Evolutionary conservation across 495 filamentous ascomycete species (phyloP), one percentile per base, ranked within the genome.

Genomic region (Penicillium samsonianum): DNA sequence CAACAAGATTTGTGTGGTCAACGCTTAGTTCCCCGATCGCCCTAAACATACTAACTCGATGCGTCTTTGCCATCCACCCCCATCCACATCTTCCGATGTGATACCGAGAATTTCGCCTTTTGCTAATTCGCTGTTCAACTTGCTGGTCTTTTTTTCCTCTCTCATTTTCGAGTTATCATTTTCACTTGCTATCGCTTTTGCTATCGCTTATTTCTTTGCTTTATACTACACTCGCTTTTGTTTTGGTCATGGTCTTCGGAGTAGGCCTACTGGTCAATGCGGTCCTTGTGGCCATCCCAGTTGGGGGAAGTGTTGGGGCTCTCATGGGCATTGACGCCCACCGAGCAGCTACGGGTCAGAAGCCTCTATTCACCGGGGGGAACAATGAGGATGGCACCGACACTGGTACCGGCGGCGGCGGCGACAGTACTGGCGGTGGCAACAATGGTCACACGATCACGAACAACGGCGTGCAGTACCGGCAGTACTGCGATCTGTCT

Each of bases 311-410:
- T 10, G 46, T 78, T 12, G 74, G 74, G 17, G 63, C 72, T 9
- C 55, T 76, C 7, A 53, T 76, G 16, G 75, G 73, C 5, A 72
- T 78, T 51, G 71, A 77, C 20, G 63, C 63, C n/a, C 68, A 73
- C 43, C 69, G 69, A 30, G 45, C 64, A 7, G 67, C 72, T 12
- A 65, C 56, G 26, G 65, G 67, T 31, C 63, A 67, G 53, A 45
- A 59, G 12, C 62, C 65, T 41, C 52, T 72, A 16, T 73, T 73
- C 63, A 58, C 58, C 41, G 53, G 50, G 4, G 48, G 53, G 12
- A 30, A 19, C 9, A 50, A 47, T 20, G 42, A 51, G 4, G 49
- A 53, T 38, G 46, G 47, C 30, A 33, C 19, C 7, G 28, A 47
- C 23, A 12, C 50, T 4, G 38, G 44, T 17, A 17, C 11, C 6